Conservation (phyloP, 2,329 filamentous ascomycete species). For the Penicillium sp. region DNA sequence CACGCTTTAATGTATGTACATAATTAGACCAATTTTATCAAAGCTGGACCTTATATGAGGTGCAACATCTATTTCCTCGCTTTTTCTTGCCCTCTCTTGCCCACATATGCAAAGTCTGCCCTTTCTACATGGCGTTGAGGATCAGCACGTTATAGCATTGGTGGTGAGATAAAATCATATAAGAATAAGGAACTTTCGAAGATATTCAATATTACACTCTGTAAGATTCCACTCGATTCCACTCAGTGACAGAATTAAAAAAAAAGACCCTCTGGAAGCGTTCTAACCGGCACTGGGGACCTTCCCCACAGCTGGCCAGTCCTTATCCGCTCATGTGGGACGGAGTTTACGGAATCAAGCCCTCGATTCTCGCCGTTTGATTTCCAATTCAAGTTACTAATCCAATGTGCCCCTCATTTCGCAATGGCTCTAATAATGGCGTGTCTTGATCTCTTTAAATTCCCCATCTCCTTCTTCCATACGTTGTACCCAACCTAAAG, state of each 20-base stretch:
- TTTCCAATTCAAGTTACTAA: constrained; percentile 26
- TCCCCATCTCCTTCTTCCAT: constrained; percentile 10
- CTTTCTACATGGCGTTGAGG: too few species aligned
- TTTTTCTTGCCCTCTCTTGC: background rate
- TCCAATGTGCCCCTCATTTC: constrained; percentile 22
- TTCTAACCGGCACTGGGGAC: too few species aligned
- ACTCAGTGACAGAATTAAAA: too few species aligned
- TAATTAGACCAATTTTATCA: constrained; percentile 26
- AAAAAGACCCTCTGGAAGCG: too few species aligned
- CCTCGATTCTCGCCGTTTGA: constrained; percentile 15
- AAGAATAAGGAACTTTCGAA: too few species aligned
- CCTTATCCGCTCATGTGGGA: constrained; percentile 12
- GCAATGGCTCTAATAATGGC: constrained; percentile 19
- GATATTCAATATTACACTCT: too few species aligned
- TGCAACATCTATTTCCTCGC: background rate
- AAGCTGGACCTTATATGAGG: constrained; percentile 11
- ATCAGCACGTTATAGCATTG: too few species aligned
- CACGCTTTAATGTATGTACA: constrained; percentile 35
- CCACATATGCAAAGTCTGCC: background rate
- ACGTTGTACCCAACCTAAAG: background rate
- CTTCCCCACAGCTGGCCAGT: constrained; percentile 9
- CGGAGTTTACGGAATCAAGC: constrained; percentile 8
- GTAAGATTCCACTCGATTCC: too few species aligned
- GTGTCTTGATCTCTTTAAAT: constrained; percentile 4
- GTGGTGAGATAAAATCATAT: too few species aligned